Conservation (phyloP, 495 filamentous ascomycete species). For the Aspergillus incahuasiensis region DNA sequence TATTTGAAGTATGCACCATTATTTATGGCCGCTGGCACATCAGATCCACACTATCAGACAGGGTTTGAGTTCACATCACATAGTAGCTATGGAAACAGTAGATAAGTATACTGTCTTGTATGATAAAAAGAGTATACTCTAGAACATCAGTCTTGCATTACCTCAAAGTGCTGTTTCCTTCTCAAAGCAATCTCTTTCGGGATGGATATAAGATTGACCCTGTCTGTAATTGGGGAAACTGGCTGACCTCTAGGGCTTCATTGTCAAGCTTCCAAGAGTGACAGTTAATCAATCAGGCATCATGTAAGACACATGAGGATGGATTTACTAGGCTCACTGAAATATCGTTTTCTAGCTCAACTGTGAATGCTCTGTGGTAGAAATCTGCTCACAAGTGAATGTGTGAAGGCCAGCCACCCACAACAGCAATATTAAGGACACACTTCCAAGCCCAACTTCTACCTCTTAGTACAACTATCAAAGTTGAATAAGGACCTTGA, state of each 20-base stretch:
- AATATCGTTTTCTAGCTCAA: background rate
- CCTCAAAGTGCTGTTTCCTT: too few species aligned
- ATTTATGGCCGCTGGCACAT: too few species aligned
- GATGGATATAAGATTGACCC: background rate
- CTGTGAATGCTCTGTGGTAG: background rate
- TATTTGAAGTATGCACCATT: too few species aligned
- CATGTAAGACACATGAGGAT: background rate
- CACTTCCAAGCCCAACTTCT: background rate
- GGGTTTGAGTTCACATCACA: too few species aligned
- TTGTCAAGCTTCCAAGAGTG: background rate
- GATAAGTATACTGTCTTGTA: too few species aligned
- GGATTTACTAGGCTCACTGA: background rate
- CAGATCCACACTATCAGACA: too few species aligned
- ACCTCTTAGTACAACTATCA: background rate
- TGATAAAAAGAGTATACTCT: too few species aligned
- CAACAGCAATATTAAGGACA: background rate
- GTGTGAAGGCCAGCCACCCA: constrained; percentile 3
- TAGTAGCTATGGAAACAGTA: too few species aligned
- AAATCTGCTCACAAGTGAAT: constrained; percentile 2
- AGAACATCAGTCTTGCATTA: too few species aligned
- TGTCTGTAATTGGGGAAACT: too few species aligned
- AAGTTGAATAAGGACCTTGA: background rate
- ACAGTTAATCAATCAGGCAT: background rate
- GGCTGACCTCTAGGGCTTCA: background rate
- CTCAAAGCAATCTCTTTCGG: too few species aligned